A percentile compares a stretch with the other conserved stretches of the same genome.
These are phyloP conservation scores for Polymyxa betae DNA, from an alignment of 208 protist species.

Conservation along the genomic window DNA sequence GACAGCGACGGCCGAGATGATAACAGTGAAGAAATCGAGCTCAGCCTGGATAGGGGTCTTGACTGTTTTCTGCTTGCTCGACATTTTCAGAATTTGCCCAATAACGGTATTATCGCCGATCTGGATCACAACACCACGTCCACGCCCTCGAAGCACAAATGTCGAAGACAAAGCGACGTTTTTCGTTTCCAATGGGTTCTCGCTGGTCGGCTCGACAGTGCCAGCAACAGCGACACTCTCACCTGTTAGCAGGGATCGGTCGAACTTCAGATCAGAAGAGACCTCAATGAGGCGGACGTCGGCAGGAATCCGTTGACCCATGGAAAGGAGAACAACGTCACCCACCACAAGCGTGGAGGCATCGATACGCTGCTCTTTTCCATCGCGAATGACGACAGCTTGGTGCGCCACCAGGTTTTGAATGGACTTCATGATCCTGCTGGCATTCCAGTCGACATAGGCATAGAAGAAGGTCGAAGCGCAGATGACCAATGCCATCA, in stretches of 20 bases:
- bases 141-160: slow-evolving; percentile 17
- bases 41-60: neutral
- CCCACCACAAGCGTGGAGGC: neutral
- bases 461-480: slow-evolving; percentile 21
- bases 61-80: neutral
- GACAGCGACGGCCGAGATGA: neutral
- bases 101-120: slow-evolving; percentile 81
- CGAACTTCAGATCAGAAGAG: neutral
- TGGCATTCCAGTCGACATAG: slow-evolving; percentile 12
- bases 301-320: slow-evolving; percentile 34
- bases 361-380: neutral
- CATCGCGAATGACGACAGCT: slow-evolving; percentile 40
- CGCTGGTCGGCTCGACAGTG: neutral
- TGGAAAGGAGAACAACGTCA: neutral
- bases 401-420: neutral
- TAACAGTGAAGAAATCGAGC: neutral
- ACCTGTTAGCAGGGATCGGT: slow-evolving; percentile 34
- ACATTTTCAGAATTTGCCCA: slow-evolving; percentile 74
- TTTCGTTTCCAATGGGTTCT: slow-evolving; percentile 53
- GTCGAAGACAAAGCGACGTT: slow-evolving; percentile 55
- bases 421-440: slow-evolving; percentile 30
- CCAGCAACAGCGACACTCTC: neutral
- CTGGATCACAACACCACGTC: slow-evolving; percentile 74
- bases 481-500: neutral
- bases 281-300: slow-evolving; percentile 26